phyloP scores from a whole-genome alignment of 768 basidiomycete species.

The Hortiboletus flavorubellus region DNA sequence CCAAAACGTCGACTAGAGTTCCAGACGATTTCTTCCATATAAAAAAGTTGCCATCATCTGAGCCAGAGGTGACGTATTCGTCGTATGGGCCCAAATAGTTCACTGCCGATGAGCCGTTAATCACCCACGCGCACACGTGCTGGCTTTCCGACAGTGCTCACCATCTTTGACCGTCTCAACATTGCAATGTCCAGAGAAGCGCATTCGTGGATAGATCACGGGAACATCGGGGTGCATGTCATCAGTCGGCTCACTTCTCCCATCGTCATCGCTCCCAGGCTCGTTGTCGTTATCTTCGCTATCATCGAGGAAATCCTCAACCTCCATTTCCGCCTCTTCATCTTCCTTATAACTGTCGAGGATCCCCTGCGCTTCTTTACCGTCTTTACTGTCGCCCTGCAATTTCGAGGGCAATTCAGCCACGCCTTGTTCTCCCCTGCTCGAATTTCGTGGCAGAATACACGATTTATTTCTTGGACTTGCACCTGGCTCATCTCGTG shows the following conservation, averaged over 20 bases:
- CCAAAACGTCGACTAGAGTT: slow-evolving; percentile 67
- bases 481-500: slow-evolving; percentile 52
- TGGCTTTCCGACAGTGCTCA: slow-evolving; percentile 30
- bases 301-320: slow-evolving; percentile 29
- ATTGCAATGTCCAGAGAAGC: slow-evolving; percentile 71
- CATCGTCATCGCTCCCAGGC: slow-evolving; percentile 33
- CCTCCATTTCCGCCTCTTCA: slow-evolving; percentile 27
- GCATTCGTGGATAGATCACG: slow-evolving; percentile 57
- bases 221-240: slow-evolving; percentile 39
- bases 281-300: slow-evolving; percentile 27
- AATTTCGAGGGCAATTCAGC: background rate
- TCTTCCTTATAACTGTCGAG: slow-evolving; percentile 13
- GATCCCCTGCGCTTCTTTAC: slow-evolving; percentile 2
- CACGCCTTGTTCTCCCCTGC: background rate
- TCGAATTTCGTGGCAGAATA: slow-evolving; percentile 31
- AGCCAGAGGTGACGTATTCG: slow-evolving; percentile 78
- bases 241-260: slow-evolving; percentile 19
- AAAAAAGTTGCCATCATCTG: slow-evolving; percentile 86
- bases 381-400: background rate
- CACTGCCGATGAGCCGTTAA: slow-evolving; percentile 41
- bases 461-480: slow-evolving; percentile 17
- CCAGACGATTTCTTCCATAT: slow-evolving; percentile 76
- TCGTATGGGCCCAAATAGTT: slow-evolving; percentile 80
- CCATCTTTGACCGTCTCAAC: slow-evolving; percentile 87
- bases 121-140: background rate